Percentiles rank a stretch among this genome's conserved stretches.
phyloP scores from a whole-genome alignment of 208 protist genomes.

The Trypanosoma avium region DNA sequence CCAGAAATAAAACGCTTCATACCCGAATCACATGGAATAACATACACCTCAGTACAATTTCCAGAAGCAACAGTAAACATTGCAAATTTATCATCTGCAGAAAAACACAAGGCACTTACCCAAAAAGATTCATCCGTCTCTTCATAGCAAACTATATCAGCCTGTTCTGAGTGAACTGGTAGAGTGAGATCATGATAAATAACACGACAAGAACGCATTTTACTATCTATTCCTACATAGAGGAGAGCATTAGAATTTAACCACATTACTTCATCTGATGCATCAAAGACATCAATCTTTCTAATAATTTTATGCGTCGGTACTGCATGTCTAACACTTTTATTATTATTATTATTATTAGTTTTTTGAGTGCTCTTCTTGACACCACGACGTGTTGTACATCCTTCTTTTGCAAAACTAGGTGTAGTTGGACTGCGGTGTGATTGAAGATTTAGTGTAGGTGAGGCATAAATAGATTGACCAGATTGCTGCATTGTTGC shows the following conservation, averaged over 20 bases:
- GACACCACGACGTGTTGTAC: neutral
- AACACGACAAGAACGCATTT: constrained; percentile 50
- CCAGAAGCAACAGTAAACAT: constrained; percentile 50
- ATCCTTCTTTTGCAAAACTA: neutral
- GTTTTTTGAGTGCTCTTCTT: neutral
- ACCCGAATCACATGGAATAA: constrained; percentile 26
- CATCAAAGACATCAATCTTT: constrained; percentile 56
- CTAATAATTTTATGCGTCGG: constrained; percentile 39
- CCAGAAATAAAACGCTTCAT: constrained; percentile 7
- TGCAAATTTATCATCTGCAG: constrained; percentile 47
- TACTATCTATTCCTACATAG: constrained; percentile 61
- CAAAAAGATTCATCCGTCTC: constrained; percentile 64
- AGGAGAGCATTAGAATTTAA: constrained; percentile 34
- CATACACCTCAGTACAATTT: constrained; percentile 51
- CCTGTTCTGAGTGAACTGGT: constrained; percentile 2
- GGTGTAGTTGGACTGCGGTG: constrained; percentile 2
- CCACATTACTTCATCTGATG: constrained; percentile 64
- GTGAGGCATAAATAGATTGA: constrained; percentile 46
- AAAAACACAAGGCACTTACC: constrained; percentile 45
- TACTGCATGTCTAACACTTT: neutral
- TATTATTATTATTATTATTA: constrained; percentile 2
- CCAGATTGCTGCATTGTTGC: constrained; percentile 25
- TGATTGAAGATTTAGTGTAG: constrained; percentile 5
- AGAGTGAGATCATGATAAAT: constrained; percentile 59
- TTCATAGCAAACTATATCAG: constrained; percentile 56